Conservation (phyloP, 2,329 filamentous ascomycete genomes). For the Fusarium equiseti region DNA sequence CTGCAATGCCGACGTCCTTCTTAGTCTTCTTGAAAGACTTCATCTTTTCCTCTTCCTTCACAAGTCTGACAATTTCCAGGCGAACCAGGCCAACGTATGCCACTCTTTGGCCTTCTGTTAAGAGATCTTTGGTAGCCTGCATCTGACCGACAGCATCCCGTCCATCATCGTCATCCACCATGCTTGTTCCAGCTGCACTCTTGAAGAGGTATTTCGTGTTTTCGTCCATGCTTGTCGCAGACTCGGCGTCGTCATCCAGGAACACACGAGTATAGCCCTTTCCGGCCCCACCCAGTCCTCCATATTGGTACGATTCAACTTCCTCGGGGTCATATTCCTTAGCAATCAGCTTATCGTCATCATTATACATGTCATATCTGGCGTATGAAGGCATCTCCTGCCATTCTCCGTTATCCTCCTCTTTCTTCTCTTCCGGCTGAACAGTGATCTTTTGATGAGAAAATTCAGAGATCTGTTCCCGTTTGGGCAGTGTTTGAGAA, state of each 20-base stretch:
- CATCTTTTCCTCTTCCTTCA: constrained; percentile 73
- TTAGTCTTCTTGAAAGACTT: constrained; percentile 74
- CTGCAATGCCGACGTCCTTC: constrained; percentile 76
- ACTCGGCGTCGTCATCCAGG: constrained; percentile 93
- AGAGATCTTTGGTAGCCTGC: constrained; percentile 92
- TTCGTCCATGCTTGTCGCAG: constrained; percentile 95
- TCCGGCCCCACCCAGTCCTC: constrained; percentile 85
- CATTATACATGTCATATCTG: constrained; percentile 94
- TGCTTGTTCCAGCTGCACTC: constrained; percentile 70
- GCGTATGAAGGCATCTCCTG: constrained; percentile 95
- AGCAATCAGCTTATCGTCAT: constrained; percentile 88
- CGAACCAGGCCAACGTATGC: constrained; percentile 94
- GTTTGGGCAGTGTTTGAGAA: constrained; percentile 31
- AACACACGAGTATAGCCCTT: constrained; percentile 97
- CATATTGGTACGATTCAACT: constrained; percentile 76
- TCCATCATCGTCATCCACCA: constrained; percentile 80
- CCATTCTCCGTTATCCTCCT: constrained; percentile 76
- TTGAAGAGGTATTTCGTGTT: constrained; percentile 97
- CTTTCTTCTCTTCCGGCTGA: constrained; percentile 65
- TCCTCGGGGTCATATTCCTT: constrained; percentile 81
- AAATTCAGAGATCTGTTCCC: constrained; percentile 76
- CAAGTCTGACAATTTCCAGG: constrained; percentile 82
- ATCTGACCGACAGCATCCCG: constrained; percentile 90
- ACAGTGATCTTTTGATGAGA: constrained; percentile 85
- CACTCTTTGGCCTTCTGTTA: constrained; percentile 95